Evolutionary conservation across 352 stramenopile species (phyloP).

Genomic region (Phytopythium aichiense): DNA sequence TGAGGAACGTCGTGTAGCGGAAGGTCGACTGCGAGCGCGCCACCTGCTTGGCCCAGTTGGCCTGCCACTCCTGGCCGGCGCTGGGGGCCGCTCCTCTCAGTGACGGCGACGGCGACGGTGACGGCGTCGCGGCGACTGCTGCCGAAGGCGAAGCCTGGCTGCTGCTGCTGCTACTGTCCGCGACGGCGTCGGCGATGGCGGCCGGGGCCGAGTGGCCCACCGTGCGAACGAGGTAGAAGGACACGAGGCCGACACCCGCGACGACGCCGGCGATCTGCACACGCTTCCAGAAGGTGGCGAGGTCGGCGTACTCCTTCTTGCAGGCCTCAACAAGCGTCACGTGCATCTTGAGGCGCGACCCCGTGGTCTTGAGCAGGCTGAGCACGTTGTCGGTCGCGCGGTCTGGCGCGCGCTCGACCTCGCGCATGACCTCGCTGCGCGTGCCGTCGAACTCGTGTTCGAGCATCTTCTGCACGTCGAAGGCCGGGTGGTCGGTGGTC

Average conservation of each 20-base stretch:
- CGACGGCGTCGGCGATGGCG: slow-evolving; percentile 19
- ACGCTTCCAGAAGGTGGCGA: slow-evolving; percentile 70
- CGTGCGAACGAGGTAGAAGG: slow-evolving; percentile 78
- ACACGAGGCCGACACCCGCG: slow-evolving; percentile 50
- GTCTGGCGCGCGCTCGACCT: slow-evolving; percentile 76
- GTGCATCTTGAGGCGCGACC: slow-evolving; percentile 81
- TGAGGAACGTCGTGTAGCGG: slow-evolving; percentile 63
- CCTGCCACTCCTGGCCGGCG: slow-evolving; percentile 46
- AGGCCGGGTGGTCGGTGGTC: background rate
- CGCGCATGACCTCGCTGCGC: slow-evolving; percentile 76
- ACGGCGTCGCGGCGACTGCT: background rate
- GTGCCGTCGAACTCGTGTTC: slow-evolving; percentile 86
- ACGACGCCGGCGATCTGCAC: slow-evolving; percentile 62
- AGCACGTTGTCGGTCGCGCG: slow-evolving; percentile 81
- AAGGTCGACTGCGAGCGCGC: slow-evolving; percentile 64
- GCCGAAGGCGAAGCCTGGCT: background rate
- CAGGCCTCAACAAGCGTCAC: slow-evolving; percentile 72
- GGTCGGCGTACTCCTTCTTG: slow-evolving; percentile 71
- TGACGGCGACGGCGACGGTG: background rate
- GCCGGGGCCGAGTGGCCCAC: slow-evolving; percentile 27
- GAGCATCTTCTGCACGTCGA: slow-evolving; percentile 66
- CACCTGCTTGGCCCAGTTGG: slow-evolving; percentile 78
- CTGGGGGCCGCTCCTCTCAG: background rate
- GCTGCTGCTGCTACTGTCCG: background rate
- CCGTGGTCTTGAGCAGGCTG: slow-evolving; percentile 78